Base-by-base conservation (phyloP, 768 basidiomycete species). In the Clitopilus hobsonii region DNA sequence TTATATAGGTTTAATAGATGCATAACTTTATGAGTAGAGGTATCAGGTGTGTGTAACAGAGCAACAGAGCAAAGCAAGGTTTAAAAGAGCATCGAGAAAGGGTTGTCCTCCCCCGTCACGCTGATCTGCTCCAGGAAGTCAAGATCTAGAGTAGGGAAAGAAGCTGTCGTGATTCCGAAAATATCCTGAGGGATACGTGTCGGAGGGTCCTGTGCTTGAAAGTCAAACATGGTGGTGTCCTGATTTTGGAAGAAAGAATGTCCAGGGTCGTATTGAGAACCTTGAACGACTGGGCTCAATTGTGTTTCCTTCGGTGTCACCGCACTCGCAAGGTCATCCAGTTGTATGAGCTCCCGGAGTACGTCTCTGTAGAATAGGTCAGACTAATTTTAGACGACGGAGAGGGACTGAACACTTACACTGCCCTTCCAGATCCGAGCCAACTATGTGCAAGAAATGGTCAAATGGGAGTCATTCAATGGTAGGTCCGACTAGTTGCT, bases 361-460 rank as follows among this genome's bases (percentile, higher is more conserved):
- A 75, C 65, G 58, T 76, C 75, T 61, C 74, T 75, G 38, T 41
- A 18, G n/a, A 1, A 52, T 13, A 27, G 54, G n/a, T n/a, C n/a
- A 32, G 45, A 38, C n/a, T 38, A 49, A 51, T 23, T 20, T 28
- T 49, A 6, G 22, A 27, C 13, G 10, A 28, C 49, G 6, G 23
- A 16, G 20, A 38, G 29, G 41, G 49, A 16, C 51, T 20, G 8
- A 23, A 6, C 13, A 59, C 69, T 56, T 36, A 76, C 77, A 71
- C 70, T n/a, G 69, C 64, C 50, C 74, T 69, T 16, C 80, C 80
- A 18, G 77, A 70, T 4, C 70, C 59, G 10, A 63, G 66, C 72
- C 74, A 79, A 52, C 78, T 79, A 57, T 6, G 16, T 10, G 28
- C 10, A n/a, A n/a, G n/a, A n/a, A n/a, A n/a, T n/a, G n/a, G n/a